Conservation (phyloP, 176 grass and related monocot genomes). For the Pontederia paniculata region DNA sequence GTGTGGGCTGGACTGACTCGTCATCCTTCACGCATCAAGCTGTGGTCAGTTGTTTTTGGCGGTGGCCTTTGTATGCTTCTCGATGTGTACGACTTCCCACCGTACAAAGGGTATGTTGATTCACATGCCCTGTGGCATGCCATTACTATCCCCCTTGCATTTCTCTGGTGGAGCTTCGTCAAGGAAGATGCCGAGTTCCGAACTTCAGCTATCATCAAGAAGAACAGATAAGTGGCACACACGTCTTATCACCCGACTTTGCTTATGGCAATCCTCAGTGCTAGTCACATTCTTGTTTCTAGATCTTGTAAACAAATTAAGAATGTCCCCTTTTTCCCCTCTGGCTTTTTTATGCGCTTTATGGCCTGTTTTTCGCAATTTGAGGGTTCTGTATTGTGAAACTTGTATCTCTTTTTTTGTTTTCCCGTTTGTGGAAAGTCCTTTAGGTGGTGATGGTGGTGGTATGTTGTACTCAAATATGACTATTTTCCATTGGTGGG, state of each 20-base stretch:
- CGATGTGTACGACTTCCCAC: conserved; percentile 60
- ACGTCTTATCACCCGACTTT: too few species aligned
- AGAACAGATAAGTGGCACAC: conserved; percentile 34
- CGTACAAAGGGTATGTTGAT: conserved; percentile 65
- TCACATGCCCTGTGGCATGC: conserved; percentile 48
- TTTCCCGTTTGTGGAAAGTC: too few species aligned
- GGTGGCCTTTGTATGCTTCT: conserved; percentile 30
- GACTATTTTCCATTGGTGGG: too few species aligned
- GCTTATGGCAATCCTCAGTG: too few species aligned
- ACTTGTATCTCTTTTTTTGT: not conserved
- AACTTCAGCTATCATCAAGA: conserved; percentile 49
- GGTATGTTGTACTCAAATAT: too few species aligned
- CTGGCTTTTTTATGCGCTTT: not conserved
- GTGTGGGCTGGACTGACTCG: conserved; percentile 48
- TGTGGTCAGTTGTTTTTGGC: conserved; percentile 37
- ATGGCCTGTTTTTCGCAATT: too few species aligned
- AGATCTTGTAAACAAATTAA: too few species aligned
- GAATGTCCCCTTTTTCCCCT: not conserved
- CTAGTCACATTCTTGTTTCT: too few species aligned
- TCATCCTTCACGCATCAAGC: conserved; percentile 65
- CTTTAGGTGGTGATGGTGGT: too few species aligned
- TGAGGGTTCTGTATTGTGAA: not conserved
- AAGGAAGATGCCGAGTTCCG: conserved; percentile 72
- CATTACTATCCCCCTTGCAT: conserved; percentile 43
- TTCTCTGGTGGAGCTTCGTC: conserved; percentile 84